phyloP scores from a whole-genome alignment of 306 rosid species.

The Corylus heterophylla region DNA sequence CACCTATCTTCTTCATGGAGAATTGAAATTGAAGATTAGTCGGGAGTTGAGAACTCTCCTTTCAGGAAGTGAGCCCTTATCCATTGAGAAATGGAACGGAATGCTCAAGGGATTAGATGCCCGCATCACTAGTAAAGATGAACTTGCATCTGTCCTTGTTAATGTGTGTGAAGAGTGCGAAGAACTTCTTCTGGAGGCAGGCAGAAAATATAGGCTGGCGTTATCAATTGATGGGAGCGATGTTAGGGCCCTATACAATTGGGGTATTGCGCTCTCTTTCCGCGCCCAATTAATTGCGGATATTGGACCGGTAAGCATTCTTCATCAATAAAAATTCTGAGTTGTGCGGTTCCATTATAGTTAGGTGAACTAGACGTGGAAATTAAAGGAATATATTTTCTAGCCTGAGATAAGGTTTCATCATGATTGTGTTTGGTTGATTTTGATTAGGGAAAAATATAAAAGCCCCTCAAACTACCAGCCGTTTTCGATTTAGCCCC shows the following conservation, averaged over 20 bases:
- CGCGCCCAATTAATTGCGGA: slow-evolving; percentile 93
- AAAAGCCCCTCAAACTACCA: no score
- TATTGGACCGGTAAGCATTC: slow-evolving; percentile 81
- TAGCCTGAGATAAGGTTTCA: slow-evolving; percentile 14
- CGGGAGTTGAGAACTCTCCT: slow-evolving; percentile 74
- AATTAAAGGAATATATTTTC: background rate
- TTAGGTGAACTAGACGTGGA: background rate
- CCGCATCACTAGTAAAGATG: slow-evolving; percentile 51
- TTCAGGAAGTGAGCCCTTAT: slow-evolving; percentile 41
- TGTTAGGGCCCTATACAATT: slow-evolving; percentile 80
- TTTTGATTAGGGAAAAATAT: background rate
- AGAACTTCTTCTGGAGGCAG: slow-evolving; percentile 85
- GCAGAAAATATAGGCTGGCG: slow-evolving; percentile 90
- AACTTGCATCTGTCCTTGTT: slow-evolving; percentile 61
- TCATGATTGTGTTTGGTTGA: slow-evolving; percentile 20
- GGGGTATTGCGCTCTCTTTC: slow-evolving; percentile 98
- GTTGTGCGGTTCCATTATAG: slow-evolving; percentile 15
- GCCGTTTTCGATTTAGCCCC: no score
- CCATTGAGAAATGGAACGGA: slow-evolving; percentile 49
- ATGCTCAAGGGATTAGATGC: slow-evolving; percentile 44
- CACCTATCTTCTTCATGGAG: slow-evolving; percentile 95
- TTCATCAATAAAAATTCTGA: slow-evolving; percentile 15
- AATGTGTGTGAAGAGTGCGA: slow-evolving; percentile 89
- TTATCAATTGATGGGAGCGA: slow-evolving; percentile 84
- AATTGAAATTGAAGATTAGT: slow-evolving; percentile 77